Conservation (phyloP, 257 asterid species). For the Salvia rosmarinus region DNA sequence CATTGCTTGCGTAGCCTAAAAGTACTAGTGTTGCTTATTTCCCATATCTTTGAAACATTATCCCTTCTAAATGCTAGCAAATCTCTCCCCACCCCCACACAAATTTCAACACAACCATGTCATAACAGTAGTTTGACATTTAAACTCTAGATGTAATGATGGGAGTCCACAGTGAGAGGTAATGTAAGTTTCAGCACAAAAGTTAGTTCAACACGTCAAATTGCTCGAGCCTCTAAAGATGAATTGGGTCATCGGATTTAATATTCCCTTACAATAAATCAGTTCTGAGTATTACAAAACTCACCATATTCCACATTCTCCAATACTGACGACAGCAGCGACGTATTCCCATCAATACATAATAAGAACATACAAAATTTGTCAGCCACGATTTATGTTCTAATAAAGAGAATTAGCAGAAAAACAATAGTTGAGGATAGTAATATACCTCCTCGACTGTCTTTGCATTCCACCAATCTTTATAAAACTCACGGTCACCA, state of each 20-base stretch:
- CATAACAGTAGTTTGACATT: conserved; percentile 3
- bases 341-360: conserved; percentile 34
- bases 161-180: neutral
- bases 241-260: conserved; percentile 15
- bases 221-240: too few relatives aligned
- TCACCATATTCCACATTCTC: conserved; percentile 99
- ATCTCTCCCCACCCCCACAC: neutral
- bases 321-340: conserved; percentile 75
- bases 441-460: conserved; percentile 87
- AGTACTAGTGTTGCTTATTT: neutral
- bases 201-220: conserved; percentile 25
- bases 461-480: conserved; percentile 99
- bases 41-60: neutral
- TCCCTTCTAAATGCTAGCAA: conserved; percentile 1
- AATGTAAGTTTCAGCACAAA: neutral
- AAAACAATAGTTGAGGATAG: neutral
- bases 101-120: neutral
- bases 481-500: conserved; percentile 99
- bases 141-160: neutral
- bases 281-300: conserved; percentile 34
- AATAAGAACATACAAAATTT: conserved; percentile 31
- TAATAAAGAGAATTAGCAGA: neutral
- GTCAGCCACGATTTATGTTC: conserved; percentile 26
- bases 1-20: neutral
- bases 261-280: conserved; percentile 12